These are phyloP conservation scores for Fusarium xyrophilum DNA, from an alignment of 2,329 filamentous ascomycete genomes.

Conservation along the genomic window DNA sequence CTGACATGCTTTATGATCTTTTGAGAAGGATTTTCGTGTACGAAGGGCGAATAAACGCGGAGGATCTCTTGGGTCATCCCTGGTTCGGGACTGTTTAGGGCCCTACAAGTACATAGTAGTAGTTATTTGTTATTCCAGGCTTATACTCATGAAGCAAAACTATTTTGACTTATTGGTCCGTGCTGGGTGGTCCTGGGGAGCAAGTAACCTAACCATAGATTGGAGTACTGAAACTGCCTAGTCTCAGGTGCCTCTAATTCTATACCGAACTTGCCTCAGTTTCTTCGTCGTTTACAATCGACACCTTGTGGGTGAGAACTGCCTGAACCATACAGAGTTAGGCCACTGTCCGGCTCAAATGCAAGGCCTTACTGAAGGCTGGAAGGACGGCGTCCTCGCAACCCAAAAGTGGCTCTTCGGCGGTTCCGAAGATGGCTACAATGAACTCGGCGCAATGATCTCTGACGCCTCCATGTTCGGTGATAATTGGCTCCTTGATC, in stretches of 20 bases:
- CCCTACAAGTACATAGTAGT: too few species aligned
- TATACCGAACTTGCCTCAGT: not conserved
- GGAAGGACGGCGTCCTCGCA: slow-evolving; percentile 15
- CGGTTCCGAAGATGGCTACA: slow-evolving; percentile 7
- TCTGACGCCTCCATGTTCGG: slow-evolving; percentile 24
- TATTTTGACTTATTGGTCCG: too few species aligned
- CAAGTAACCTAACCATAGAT: too few species aligned
- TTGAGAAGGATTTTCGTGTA: not conserved
- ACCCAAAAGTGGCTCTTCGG: slow-evolving; percentile 22
- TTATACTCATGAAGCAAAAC: too few species aligned
- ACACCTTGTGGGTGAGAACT: too few species aligned
- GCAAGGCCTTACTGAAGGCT: slow-evolving; percentile 13
- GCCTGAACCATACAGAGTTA: not conserved
- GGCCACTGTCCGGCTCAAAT: not conserved
- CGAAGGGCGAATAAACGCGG: not conserved
- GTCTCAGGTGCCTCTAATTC: too few species aligned
- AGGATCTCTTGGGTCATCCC: not conserved
- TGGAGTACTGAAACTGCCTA: too few species aligned
- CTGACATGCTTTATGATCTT: not conserved
- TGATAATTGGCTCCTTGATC: slow-evolving; percentile 14
- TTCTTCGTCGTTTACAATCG: not conserved
- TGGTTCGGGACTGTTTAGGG: not conserved
- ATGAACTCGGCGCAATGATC: slow-evolving; percentile 11
- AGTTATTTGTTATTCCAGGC: not conserved
- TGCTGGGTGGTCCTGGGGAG: too few species aligned